Evolutionary conservation across 495 filamentous ascomycete species (phyloP), one percentile per base, ranked within the genome.

Genomic region (Penicillium bovifimosum): DNA sequence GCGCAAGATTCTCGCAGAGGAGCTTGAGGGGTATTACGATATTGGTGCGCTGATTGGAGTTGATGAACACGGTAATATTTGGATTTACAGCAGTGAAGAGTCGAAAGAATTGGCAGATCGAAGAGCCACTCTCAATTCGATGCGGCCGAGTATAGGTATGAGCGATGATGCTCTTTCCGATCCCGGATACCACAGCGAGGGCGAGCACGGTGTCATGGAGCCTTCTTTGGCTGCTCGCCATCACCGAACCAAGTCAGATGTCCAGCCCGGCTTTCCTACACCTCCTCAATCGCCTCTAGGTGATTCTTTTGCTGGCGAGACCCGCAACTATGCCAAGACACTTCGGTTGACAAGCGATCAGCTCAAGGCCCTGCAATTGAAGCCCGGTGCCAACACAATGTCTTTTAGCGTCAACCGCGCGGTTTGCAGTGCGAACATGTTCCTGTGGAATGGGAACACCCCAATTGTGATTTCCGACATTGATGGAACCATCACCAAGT

Each of bases 391-490:
- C 31, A 99, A 99, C 67, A 77, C 83, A 3, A 92, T 97, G 81
- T 91, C 88, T 61, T 99, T 99, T 67, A 96, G 86, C 28, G 93
- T 99, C 39, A 96, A 96, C 68, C 79, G 87, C 52, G 91, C 95
- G 1, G 95, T 87, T 0, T 97, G 95, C 70, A 81, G 82, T 31
- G 95, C 91, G 2, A 85, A 77, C 55, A 96, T 99, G 87, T 99
- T 86, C 59, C 78, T 92, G 49, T 97, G 93, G 93, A 84, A 79
- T 57, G 80, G 91, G 52, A 87, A 93, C 56, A 84, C 83, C 0
- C 95, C 93, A 0, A 90, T 96, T 43, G 92, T 99, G 20, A 96
- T 99, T 55, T 96, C 91, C 10, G 93, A 99, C 70, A 96, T 99
- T 59, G 93, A 99, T 72, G 93, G 93, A 18, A 99, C 93, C 17